Evolutionary conservation across 2,329 filamentous ascomycete genomes (phyloP), one percentile per base, ranked within the genome.

Genomic region (Epicoccum sorghinum): DNA sequence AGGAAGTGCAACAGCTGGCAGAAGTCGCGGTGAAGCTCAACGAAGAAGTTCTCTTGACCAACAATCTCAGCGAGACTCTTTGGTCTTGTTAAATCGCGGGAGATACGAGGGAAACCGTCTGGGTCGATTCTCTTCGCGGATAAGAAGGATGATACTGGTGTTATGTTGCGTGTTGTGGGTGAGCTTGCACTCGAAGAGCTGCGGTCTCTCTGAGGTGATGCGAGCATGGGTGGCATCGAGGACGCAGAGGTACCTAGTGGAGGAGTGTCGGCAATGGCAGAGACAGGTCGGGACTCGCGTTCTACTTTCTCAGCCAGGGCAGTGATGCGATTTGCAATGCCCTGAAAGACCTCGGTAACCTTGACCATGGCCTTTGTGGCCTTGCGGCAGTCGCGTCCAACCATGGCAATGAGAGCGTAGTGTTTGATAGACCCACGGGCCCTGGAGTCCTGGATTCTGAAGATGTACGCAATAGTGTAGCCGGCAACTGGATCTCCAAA

Each of bases 391-490:
- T 85, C 82, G 51, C 80, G 81, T 3, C 82, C 82, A 4, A 81
- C 82, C 47, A 85, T 76, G 10, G 82, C 83, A 46, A 85, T 77
- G 25, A 86, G 75, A 2, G 83, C 83, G 69, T 86, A 86, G 33
- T 79, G 82, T 49, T 83, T 79, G 54, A 80, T 77, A 54, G 81
- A 79, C 32, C 83, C 83, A 50, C 83, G 80, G 8, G 83, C 82
- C 68, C 83, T 79, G 13, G 82, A 82, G 62, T 86, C 83, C 12
- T 81, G 80, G 14, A 86, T 77, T 39, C 82, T 82, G 68, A 86
- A 86, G 36, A 84, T 78, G 65, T 84, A 85, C 37, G 83, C 82
- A 47, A 85, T 82, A 14, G 83, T 85, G 71, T 85, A 84, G 47
- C 83, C 83, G 5, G 80, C 77, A 18, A 77, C 76, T 0, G 80